Evolutionary conservation across 257 asterid species (phyloP).

Genomic region (Buddleja alternifolia): DNA sequence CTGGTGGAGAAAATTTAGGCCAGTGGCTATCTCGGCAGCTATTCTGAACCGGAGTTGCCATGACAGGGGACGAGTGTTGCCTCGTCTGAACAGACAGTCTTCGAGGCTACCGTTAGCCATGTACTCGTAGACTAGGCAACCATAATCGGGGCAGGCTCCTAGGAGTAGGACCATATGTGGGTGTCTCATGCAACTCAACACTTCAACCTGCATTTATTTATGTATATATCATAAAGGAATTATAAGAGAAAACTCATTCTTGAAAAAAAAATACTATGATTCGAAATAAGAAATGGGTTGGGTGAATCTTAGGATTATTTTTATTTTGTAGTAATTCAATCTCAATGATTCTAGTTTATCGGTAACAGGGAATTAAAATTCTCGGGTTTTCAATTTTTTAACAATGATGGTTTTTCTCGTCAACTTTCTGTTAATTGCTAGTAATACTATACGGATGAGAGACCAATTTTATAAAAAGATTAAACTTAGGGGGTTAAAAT

Average conservation of each 20-base stretch:
- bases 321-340: no score
- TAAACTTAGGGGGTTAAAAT: no score
- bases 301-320: no score
- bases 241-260: constrained; percentile 4
- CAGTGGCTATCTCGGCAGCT: constrained; percentile 78
- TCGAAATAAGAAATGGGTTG: no score
- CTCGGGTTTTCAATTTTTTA: no score
- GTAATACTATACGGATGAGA: no score
- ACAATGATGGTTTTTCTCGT: no score
- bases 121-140: constrained; percentile 82
- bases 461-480: no score
- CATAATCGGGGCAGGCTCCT: constrained; percentile 93
- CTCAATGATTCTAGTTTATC: no score
- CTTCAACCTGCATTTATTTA: constrained; percentile 64
- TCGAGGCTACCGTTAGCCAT: constrained; percentile 86
- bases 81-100: constrained; percentile 61
- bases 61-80: constrained; percentile 55
- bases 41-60: constrained; percentile 87
- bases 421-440: no score
- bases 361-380: no score
- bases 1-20: constrained; percentile 82
- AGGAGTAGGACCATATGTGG: constrained; percentile 85
- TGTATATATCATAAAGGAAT: no score
- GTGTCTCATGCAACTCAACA: constrained; percentile 81
- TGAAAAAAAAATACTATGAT: not conserved